Base-by-base conservation (phyloP, 352 stramenopile species). In the Phytophthora gonapodyides region DNA sequence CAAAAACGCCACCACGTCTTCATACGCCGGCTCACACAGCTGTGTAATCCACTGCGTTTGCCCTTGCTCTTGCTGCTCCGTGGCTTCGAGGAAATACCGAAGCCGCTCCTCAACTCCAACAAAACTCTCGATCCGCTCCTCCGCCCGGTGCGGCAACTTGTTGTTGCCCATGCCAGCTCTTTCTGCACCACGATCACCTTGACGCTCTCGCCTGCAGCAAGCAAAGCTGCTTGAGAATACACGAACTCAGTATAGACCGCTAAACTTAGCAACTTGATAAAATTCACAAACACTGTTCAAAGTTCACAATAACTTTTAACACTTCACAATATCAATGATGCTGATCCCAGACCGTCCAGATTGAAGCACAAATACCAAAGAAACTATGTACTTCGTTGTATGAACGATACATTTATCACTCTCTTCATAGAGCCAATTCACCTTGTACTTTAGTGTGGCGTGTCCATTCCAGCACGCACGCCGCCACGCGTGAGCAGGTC, bases 401-500 rank as follows among this genome's bases (percentile, higher is more conserved):
- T 30, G 24, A 30, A 30, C 24, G 24, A 30, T 30, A 30, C 24
- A 30, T 30, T 30, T 30, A 30, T 30, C 24, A 30, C 24, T 30
- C 8, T 27, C n/a, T 44, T 45, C 38, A 17, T 57, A 53, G 27
- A 50, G 21, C 57, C 64, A 40, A 43, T 24, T 59, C 24, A 30
- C 24, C 24, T 33, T 9, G 27, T 21, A 19, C 19, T 16, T 63
- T 63, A 69, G 49, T 80, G 67, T 35, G 60, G 61, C 56, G 66
- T 73, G 69, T 90, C 80, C 38, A 92, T 75, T 27, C 86, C 84
- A 2, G 86, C 86, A 44, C 84, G 84, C 50, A 93, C 86, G 41
- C 86, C 86, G 44, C 86, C 86, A 30, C 82, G 82, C 40, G 83
- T 54, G 44, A 95, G 69, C 42, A 95, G 47, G 64, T 93, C 82